phyloP scores from a whole-genome alignment of 208 protist species.

The Naegleria gruberi region DNA sequence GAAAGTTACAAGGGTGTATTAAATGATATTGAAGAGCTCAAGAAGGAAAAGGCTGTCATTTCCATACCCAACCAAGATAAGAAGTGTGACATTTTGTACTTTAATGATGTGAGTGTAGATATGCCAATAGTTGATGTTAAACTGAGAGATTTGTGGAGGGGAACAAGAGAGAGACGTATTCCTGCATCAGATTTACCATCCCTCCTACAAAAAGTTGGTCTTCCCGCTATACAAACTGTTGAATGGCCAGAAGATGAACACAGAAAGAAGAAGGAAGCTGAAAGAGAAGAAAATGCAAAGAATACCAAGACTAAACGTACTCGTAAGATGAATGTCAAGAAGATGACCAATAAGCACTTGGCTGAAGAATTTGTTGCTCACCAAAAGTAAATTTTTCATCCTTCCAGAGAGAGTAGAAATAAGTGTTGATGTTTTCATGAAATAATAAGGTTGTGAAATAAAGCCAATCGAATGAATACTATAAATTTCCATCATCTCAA shows the following conservation, averaged over 20 bases:
- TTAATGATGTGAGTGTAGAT: not conserved
- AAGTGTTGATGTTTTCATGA: too few species aligned
- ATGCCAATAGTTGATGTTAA: not conserved
- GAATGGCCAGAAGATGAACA: not conserved
- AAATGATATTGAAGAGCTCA: not conserved
- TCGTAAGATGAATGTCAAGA: not conserved
- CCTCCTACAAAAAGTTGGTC: not conserved
- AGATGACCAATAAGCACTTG: not conserved
- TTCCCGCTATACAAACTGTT: not conserved
- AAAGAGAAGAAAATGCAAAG: constrained; percentile 1
- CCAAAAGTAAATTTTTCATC: not conserved
- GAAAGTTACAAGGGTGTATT: not conserved
- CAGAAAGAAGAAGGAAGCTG: not conserved
- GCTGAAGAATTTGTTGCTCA: not conserved
- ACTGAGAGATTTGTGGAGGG: not conserved
- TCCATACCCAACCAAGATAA: not conserved
- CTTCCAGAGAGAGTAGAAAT: too few species aligned
- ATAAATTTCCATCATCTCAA: too few species aligned
- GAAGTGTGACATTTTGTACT: not conserved
- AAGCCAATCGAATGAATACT: too few species aligned
- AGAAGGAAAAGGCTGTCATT: not conserved
- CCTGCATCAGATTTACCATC: not conserved
- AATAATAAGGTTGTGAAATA: too few species aligned
- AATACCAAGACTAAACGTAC: not conserved
- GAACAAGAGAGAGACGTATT: not conserved